Evolutionary conservation across 768 basidiomycete genomes (phyloP), one percentile per base, ranked within the genome.

Genomic region (Fomitopsis serialis): DNA sequence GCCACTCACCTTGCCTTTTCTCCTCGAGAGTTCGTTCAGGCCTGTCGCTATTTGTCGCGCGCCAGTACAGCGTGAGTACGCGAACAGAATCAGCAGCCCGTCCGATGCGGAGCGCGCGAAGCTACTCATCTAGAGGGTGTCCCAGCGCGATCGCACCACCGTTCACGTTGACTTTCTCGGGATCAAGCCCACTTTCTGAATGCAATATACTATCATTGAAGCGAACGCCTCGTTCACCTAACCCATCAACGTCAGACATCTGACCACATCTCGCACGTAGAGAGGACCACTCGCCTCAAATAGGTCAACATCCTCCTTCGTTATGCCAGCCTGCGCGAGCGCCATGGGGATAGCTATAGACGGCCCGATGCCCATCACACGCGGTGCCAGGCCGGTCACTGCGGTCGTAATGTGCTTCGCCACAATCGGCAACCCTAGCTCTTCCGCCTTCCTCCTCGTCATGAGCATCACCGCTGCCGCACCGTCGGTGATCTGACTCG

Each of bases 161-260:
- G 55, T 93, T 92, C 24, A 91, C 88, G 61, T 94, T 94, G 19
- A 92, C 83, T 75, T 88, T 80, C 48, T 75, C 73, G n/a, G 66
- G 68, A 54, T 81, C 74, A 23, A 95, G 12, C 74, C 76, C 17
- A 94, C 80, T 53, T 78, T 66, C 58, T 84, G 83, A 34, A 90
- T 69, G 47, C 79, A 80, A 64, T 95, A 91, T 0, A 87, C 79
- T 54, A 79, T 88, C 71, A 89, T 88, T 0, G 88, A 90, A 10
- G 91, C 90, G 61, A 95, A 94, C 0, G 92, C 92, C 63, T 95
- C 92, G 63, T 96, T 96, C 67, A 96, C 87, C 88, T 53, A 27
- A 25, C 21, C 15, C 10, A 19, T 11, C 29, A 12, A 24, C 45
- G 0, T 36, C 36, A 37, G 6, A 15, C 29, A 29, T 8, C 12